These are phyloP conservation scores for Boletus semigastroideus DNA, from an alignment of 1,284 basidiomycete genomes.

Conservation along the genomic window DNA sequence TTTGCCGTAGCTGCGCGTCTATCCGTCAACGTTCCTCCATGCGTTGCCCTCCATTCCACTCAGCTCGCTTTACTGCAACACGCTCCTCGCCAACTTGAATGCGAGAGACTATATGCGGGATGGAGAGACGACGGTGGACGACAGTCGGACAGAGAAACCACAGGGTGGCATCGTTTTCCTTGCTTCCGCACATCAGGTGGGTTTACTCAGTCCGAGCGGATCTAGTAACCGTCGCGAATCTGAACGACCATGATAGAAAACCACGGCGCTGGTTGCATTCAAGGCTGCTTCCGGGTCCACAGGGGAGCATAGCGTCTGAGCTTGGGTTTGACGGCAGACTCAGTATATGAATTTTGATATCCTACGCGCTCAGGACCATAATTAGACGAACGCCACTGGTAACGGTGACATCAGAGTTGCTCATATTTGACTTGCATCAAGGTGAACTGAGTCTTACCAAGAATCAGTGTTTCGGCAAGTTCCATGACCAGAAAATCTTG, in stretches of 20 bases:
- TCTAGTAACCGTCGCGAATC: neutral
- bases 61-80: conserved; percentile 16
- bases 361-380: too few relatives aligned
- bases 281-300: neutral
- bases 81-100: conserved; percentile 19
- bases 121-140: neutral
- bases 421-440: too few relatives aligned
- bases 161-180: neutral
- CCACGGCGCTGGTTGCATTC: neutral
- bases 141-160: neutral
- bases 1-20: neutral
- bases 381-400: too few relatives aligned
- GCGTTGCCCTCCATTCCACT: conserved; percentile 1
- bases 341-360: too few relatives aligned
- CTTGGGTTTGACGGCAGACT: neutral
- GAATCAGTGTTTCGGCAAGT: too few relatives aligned
- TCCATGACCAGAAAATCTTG: too few relatives aligned
- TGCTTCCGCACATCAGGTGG: neutral
- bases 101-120: conserved; percentile 9
- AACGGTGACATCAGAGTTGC: too few relatives aligned
- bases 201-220: neutral
- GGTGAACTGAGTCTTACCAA: too few relatives aligned
- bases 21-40: neutral
- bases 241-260: neutral
- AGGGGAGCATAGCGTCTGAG: neutral